Conservation (phyloP, 2,329 filamentous ascomycete species). For the Paecilomyces formosus region DNA sequence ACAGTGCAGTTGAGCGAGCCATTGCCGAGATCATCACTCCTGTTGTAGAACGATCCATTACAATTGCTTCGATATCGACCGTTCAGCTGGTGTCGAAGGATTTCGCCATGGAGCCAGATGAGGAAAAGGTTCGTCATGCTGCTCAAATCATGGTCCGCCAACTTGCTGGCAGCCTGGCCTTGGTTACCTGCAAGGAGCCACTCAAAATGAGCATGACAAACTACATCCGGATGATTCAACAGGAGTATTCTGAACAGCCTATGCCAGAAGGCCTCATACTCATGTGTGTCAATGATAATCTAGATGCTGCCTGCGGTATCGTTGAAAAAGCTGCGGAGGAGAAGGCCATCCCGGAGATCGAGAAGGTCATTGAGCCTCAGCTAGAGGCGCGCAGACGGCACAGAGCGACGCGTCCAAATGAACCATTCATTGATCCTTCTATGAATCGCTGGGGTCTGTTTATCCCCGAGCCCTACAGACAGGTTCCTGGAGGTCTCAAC, state of each 20-base stretch:
- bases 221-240: constrained; percentile 81
- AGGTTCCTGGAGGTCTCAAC: constrained; percentile 76
- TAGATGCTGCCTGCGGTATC: constrained; percentile 85
- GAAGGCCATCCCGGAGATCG: constrained; percentile 86
- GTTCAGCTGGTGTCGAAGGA: constrained; percentile 94
- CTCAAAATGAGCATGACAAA: constrained; percentile 95
- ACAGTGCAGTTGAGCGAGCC: constrained; percentile 77
- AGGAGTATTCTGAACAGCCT: constrained; percentile 57
- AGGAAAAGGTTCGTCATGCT: constrained; percentile 75
- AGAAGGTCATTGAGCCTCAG: constrained; percentile 80
- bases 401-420: constrained; percentile 65
- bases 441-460: constrained; percentile 89
- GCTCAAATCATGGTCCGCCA: constrained; percentile 93
- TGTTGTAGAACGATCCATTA: constrained; percentile 94
- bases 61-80: constrained; percentile 94
- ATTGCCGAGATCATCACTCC: constrained; percentile 95
- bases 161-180: constrained; percentile 82
- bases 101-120: constrained; percentile 86
- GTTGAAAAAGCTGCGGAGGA: constrained; percentile 96
- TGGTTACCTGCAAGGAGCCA: constrained; percentile 98
- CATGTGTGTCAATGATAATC: constrained; percentile 98
- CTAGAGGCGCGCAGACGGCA: constrained; percentile 71
- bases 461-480: constrained; percentile 87
- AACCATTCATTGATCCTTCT: constrained; percentile 73
- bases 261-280: constrained; percentile 91